Evolutionary conservation across 306 rosid genomes (phyloP), one percentile per base, ranked within the genome.

Genomic region (Sphenostylis stenocarpa): DNA sequence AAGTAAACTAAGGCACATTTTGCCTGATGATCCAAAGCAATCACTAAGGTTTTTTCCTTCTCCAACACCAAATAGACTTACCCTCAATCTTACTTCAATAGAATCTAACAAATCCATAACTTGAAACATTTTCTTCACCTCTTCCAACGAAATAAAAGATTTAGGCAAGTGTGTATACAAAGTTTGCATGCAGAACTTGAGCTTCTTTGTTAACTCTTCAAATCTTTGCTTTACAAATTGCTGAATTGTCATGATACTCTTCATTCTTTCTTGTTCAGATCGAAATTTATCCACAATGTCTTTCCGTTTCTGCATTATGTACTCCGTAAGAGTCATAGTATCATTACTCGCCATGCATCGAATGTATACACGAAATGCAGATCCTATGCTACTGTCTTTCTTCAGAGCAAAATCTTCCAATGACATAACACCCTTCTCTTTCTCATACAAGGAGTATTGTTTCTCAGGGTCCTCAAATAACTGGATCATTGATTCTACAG

Each of bases 91-190:
- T 26, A 0, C n/a, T 23, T 33, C 58, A 34, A 84, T 57, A 19
- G 66, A 43, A 4, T 7, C n/a, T 0, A 84, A 20, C 39, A 66
- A 75, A 11, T 58, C 64, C 6, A 70, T 43, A 57, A 47, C 73
- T 49, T 2, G 4, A 31, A 68, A 11, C 80, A 84, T 84, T 3
- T 13, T 38, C 58, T 21, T 33, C 56, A 48, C 88, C 0, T 13
- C 73, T 56, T 39, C 60, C 2, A 77, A 34, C 8, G 85, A 79
- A 44, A 88, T 70, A 38, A 68, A 33, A 38, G 85, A 76, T 13
- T 84, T 85, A 4, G 91, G 96, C 15, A 90, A 13, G 43, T 88
- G 91, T 0, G 86, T 88, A 8, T 24, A 81, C 44, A 90, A 36
- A 2, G 67, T 62, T 6, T 66, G 70, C 20, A 79, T 60, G 34